Evolutionary conservation across 345 rosid species (phyloP).

Genomic region (Lumnitzera littorea): DNA sequence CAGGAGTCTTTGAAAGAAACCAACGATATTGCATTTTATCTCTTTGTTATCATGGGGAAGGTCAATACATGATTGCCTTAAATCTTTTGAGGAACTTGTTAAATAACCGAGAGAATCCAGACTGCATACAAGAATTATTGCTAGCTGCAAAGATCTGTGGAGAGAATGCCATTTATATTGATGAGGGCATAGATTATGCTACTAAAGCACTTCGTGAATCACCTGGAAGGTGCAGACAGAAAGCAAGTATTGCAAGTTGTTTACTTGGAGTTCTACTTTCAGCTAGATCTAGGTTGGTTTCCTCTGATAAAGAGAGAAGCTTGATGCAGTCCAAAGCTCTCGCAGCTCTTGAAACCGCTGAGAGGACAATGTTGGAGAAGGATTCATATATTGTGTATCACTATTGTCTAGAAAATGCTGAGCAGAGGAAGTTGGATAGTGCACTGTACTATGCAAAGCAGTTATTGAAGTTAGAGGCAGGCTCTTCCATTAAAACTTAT

Average conservation of each 20-base stretch:
- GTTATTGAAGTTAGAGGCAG: slow-evolving; percentile 43
- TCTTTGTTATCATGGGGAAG: slow-evolving; percentile 55
- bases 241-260: slow-evolving; percentile 38
- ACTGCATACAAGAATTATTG: slow-evolving; percentile 33
- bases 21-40: slow-evolving; percentile 37
- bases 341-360: slow-evolving; percentile 44
- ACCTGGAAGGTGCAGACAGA: slow-evolving; percentile 24
- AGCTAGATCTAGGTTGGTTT: slow-evolving; percentile 27
- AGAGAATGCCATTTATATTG: slow-evolving; percentile 27
- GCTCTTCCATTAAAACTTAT: slow-evolving; percentile 39
- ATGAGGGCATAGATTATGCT: slow-evolving; percentile 46
- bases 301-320: slow-evolving; percentile 34
- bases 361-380: slow-evolving; percentile 30
- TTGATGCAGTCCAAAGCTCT: slow-evolving; percentile 39
- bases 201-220: slow-evolving; percentile 28
- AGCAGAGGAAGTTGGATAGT: slow-evolving; percentile 59
- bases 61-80: slow-evolving; percentile 49
- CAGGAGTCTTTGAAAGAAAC: slow-evolving; percentile 31
- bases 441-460: slow-evolving; percentile 49
- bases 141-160: slow-evolving; percentile 64
- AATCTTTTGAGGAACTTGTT: slow-evolving; percentile 49
- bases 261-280: slow-evolving; percentile 45
- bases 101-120: slow-evolving; percentile 35
- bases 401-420: slow-evolving; percentile 55
- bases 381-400: slow-evolving; percentile 34